A percentile compares a stretch with the other conserved stretches of the same genome.
Conservation (phyloP, 257 asterid species). For the Ocimum tenuiflorum region DNA sequence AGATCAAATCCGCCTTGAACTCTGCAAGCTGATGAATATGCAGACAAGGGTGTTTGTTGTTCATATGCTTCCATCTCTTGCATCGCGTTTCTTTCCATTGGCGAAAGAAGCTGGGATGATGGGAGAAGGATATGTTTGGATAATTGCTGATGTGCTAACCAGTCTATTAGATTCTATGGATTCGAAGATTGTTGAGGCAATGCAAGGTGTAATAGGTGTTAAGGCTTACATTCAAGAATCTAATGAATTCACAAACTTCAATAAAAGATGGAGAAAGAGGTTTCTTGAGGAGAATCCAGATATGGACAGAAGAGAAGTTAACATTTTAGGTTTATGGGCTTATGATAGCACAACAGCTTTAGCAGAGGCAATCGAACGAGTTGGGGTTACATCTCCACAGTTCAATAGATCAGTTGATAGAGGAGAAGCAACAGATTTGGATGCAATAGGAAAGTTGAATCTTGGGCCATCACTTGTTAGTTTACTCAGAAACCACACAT, state of each 20-base stretch:
- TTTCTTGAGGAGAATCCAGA: constrained; percentile 35
- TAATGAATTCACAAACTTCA: not conserved
- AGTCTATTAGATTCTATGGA: not conserved
- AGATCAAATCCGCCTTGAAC: not conserved
- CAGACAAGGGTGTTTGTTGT: not conserved
- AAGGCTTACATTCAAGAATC: not conserved
- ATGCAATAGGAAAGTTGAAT: constrained; percentile 28
- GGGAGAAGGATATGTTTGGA: not conserved
- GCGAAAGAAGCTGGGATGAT: not conserved
- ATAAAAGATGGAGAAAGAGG: not conserved
- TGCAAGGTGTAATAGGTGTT: not conserved
- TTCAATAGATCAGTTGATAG: not conserved
- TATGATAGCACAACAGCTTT: constrained; percentile 37
- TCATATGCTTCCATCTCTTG: not conserved
- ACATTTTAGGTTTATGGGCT: constrained; percentile 47
- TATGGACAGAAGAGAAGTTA: constrained; percentile 23
- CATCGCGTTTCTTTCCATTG: not conserved
- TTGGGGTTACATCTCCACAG: constrained; percentile 8
- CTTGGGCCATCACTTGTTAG: constrained; percentile 24
- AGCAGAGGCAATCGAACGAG: constrained; percentile 31
- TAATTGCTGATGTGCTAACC: not conserved
- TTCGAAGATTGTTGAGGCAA: not conserved
- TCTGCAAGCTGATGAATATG: not conserved
- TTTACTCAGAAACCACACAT: constrained; percentile 15
- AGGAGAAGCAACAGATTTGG: constrained; percentile 25